Evolutionary conservation across 139 green algal genomes (phyloP), one percentile per base, ranked within the genome.

Genomic region (Chlorella vulgaris): DNA sequence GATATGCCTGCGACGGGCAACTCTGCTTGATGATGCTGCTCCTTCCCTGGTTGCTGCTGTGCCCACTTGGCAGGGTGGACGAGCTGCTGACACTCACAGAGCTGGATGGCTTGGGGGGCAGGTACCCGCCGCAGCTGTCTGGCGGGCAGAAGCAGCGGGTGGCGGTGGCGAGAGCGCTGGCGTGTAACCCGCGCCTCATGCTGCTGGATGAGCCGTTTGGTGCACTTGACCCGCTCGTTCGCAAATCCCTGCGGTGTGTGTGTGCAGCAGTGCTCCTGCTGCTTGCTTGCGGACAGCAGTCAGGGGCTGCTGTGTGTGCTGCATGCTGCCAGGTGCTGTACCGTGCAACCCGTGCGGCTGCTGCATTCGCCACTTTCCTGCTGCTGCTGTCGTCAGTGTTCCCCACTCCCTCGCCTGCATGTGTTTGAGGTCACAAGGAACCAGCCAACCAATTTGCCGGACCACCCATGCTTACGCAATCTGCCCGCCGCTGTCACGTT

Each of bases 171-270:
- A 77, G 90, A 4, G 88, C 88, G 33, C 81, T 93, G 51, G 93
- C 92, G 4, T 90, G 74, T 83, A 91, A 94, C 67, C 93, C 94
- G 18, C 81, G 80, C 65, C 76, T 96, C 78, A 86, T 96, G 77
- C 89, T 96, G 55, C 78, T 98, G 76, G 94, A 97, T 70, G 94
- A 97, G 81, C 94, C 94, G 0, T 97, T 98, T 85, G 91, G 92
- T 0, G 92, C 92, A 26, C 86, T 98, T 47, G 93, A 98, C 58
- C 92, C 91, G 6, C 67, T 93, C 36, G 89, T 96, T 70, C 88
- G 92, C 40, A 89, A 90, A 81, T 84, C 91, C 66, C 82, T 98
- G 85, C 73, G 73, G 73, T 79, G 51, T n/a, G 73, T 39, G 69
- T 28, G 2, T 36, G 2, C 13, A 6, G 2, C 24, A 55, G 47